Evolutionary conservation across 768 basidiomycete species (phyloP).

Genomic region (Gyrodon lividus): DNA sequence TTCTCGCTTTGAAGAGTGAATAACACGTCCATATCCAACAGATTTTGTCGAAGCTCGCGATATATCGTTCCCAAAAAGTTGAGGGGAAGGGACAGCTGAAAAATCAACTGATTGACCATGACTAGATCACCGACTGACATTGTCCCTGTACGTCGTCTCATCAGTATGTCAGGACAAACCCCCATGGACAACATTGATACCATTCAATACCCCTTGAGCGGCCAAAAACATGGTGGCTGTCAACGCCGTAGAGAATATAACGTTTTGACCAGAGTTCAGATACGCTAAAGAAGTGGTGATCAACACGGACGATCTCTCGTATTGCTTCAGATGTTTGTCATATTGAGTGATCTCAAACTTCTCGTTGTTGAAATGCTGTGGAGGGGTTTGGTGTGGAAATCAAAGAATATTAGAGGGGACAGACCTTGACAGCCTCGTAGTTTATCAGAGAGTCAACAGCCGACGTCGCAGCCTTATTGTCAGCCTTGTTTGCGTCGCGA

Average conservation of each 20-base stretch:
- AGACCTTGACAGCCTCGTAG: slow-evolving; percentile 96
- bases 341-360: slow-evolving; percentile 88
- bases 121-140: slow-evolving; percentile 99
- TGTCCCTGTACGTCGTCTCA: slow-evolving; percentile 53
- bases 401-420: slow-evolving; percentile 6
- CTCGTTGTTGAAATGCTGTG: slow-evolving; percentile 96
- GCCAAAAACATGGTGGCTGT: slow-evolving; percentile 96
- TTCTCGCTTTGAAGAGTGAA: slow-evolving; percentile 88
- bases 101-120: slow-evolving; percentile 98
- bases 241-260: slow-evolving; percentile 92
- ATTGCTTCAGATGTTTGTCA: slow-evolving; percentile 80
- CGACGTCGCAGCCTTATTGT: slow-evolving; percentile 92
- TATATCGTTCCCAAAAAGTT: slow-evolving; percentile 98
- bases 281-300: slow-evolving; percentile 93
- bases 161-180: neutral
- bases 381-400: neutral
- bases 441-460: slow-evolving; percentile 97
- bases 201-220: slow-evolving; percentile 90
- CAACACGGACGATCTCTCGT: slow-evolving; percentile 91
- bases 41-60: slow-evolving; percentile 91
- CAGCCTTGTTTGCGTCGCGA: slow-evolving; percentile 91
- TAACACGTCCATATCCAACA: slow-evolving; percentile 95
- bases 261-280: slow-evolving; percentile 94
- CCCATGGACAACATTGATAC: slow-evolving; percentile 35
- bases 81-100: slow-evolving; percentile 93